Base-by-base conservation (phyloP, 2,329 filamentous ascomycete species). In the Alternaria triticina region DNA sequence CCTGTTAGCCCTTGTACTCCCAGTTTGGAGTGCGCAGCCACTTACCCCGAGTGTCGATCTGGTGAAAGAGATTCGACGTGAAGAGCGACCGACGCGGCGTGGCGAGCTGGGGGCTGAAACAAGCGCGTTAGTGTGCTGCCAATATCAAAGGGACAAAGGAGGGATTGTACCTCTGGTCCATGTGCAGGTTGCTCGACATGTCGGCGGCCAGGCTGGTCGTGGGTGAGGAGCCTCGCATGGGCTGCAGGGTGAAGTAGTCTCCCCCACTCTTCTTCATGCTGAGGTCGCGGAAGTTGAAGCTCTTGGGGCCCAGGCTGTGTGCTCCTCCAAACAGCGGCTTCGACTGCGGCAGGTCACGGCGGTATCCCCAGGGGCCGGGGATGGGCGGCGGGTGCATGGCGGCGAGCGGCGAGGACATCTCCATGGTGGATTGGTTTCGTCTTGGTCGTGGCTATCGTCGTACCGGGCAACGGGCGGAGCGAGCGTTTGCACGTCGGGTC, bases 151-250 rank as follows among this genome's bases (percentile, higher is more conserved):
- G 70, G 28, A 36, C 23, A 71, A 67, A 20, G 54, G 59, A 40
- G 33, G 56, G 57, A 40, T 36, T 23, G 71, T 85, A 97, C 95
- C 94, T 97, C 77, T 91, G 93, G 81, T 97, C 94, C 79, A 98
- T 92, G 78, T 95, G 92, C 79, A 98, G 97, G 84, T 98, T 99
- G 79, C 97, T 94, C 62, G 94, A 97, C 73, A 98, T 86, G 82
- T 99, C 96, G 66, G 94, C 94, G 45, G 94, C 95, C 71, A 99
- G 84, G 76, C 93, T 97, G 56, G 93, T 90, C 36, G 94, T 94
- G 6, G 96, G 96, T 60, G 96, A 99, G 20, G 94, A 97, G 52
- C 93, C 93, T 70, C 89, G 89, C 74, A 93, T 85, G 56, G 91
- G 87, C 77, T 92, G 94, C 73, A 91, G 81, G 74, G 86, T 90